Conservation (phyloP, 345 rosid genomes). For the Hibiscus trionum region DNA sequence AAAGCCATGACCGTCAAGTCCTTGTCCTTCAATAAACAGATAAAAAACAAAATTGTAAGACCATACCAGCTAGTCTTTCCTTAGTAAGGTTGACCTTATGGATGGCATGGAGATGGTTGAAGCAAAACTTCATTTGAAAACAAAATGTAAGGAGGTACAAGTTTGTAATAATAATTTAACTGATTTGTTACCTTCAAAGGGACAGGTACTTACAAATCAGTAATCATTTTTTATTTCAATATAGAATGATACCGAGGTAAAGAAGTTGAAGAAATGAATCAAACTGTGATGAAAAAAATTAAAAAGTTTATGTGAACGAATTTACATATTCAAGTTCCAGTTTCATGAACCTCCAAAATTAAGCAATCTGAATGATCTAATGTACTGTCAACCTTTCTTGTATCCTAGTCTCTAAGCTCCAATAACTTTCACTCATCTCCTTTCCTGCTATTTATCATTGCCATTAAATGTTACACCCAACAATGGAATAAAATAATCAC, state of each 20-base stretch:
- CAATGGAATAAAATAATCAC: background rate
- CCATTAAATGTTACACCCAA: background rate
- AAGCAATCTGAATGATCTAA: background rate
- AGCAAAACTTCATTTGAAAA: background rate
- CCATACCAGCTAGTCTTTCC: background rate
- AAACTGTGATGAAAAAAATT: background rate
- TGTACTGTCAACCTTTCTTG: background rate
- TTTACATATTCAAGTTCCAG: background rate
- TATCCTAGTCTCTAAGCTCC: background rate
- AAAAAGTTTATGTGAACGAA: background rate
- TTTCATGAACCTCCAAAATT: background rate
- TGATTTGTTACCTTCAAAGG: background rate
- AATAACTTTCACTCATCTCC: background rate
- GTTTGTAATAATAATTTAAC: background rate
- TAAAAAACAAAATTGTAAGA: background rate
- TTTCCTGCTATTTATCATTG: background rate
- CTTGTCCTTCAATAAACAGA: background rate
- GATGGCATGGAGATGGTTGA: background rate
- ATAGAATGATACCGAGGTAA: background rate
- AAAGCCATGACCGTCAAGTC: background rate
- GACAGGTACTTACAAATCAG: background rate
- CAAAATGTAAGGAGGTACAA: background rate
- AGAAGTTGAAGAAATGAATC: background rate
- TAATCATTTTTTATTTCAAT: background rate
- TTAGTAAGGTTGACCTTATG: background rate